Base-by-base conservation (phyloP, 2,329 filamentous ascomycete species). In the Beauveria pseudobassiana region DNA sequence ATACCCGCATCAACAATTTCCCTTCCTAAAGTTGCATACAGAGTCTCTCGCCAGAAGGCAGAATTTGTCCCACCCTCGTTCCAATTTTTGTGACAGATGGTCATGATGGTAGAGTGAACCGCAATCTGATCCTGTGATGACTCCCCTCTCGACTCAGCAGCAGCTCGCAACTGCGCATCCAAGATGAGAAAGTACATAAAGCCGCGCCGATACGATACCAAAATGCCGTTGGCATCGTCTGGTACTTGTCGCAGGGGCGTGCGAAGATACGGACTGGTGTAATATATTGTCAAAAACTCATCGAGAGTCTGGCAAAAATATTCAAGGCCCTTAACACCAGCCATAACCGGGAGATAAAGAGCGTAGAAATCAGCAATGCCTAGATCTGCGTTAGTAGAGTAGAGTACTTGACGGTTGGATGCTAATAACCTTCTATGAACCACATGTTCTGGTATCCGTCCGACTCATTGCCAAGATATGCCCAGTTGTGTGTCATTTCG, bases 161-260 rank as follows among this genome's bases (percentile, higher is more conserved):
- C 54, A 12, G 12, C 14, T 14, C 54, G 54, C 5, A 57, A 24
- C 12, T 28, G 10, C 12, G 54, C 54, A 24, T 34, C 54, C 16
- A 46, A n/a, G 40, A 57, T 18, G n/a, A 57, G n/a, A n/a, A 57
- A 46, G 24, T 57, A 57, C 22, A 57, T 18, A n/a, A 57, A 45
- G 20, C 54, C 54, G 14, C 54, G 42, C n/a, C 14, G 9, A 7
- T 57, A 57, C 24, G 54, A n/a, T 34, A 57, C 22, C 8, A 8
- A 10, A 28, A n/a, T 28, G 22, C 40, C 42, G 20, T 28, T 12
- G 42, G n/a, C 20, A 24, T 57, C n/a, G 54, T 48, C 30, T 16
- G 34, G 52, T 24, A 22, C 8, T n/a, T 55, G 34, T 26, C 42
- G 20, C 40, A 57, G 22, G 8, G 40, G 54, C 3, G 42, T 45